Conservation (phyloP, 306 rosid species). For the Cucurbita moschata region DNA sequence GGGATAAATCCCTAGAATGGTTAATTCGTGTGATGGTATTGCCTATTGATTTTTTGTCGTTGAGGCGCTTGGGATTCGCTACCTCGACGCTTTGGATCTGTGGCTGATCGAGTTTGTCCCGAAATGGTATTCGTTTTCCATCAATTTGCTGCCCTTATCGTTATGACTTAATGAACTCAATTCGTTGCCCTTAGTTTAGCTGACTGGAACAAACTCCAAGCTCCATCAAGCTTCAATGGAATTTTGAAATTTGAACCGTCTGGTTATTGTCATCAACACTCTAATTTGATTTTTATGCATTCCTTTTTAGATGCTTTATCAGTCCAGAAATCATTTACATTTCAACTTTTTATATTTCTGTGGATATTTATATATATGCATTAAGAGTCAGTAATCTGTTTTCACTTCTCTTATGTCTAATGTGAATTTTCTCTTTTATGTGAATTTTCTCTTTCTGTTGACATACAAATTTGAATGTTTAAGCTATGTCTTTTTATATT, state of each 20-base stretch:
- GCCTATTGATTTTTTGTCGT: neutral
- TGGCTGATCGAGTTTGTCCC: neutral
- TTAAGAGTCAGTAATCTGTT: neutral
- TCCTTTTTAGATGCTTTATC: neutral
- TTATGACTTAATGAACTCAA: neutral
- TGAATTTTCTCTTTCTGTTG: neutral
- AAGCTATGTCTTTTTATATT: neutral
- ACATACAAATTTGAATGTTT: neutral
- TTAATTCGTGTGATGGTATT: neutral
- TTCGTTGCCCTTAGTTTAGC: neutral
- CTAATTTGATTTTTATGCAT: neutral
- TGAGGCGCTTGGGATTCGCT: neutral
- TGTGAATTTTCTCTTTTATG: neutral
- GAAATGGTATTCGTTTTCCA: neutral
- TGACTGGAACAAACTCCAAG: neutral
- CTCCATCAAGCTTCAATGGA: neutral
- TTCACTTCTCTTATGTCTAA: neutral
- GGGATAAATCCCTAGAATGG: neutral
- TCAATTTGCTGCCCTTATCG: neutral
- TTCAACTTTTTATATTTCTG: neutral
- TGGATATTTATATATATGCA: neutral
- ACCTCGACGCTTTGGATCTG: conserved; percentile 2
- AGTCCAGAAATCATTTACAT: neutral
- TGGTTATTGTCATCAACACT: neutral
- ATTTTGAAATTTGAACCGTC: neutral